Evolutionary conservation across 305 asterid genomes (phyloP), one percentile per base, ranked within the genome.

Genomic region (Rubia peregrina): DNA sequence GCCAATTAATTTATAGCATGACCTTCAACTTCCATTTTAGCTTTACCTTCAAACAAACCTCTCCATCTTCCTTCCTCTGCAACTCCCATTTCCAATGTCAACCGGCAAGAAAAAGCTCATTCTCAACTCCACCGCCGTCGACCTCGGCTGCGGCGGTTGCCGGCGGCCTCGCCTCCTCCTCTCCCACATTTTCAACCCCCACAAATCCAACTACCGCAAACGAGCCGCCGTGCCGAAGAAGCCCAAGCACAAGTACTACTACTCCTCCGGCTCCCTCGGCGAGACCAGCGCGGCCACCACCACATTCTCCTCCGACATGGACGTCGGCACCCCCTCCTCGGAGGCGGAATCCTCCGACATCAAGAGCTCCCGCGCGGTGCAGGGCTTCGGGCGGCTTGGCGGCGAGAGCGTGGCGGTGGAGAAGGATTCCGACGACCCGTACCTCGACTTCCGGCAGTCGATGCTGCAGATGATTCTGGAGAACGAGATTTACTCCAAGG

Each of bases 381-480:
- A 86, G 75, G 95, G 96, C 3, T 89, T 88, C 67, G 96, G 95
- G 2, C 76, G 80, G 53, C 78, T 89, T 55, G 89, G 86, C 21
- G 89, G 92, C 5, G 83, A 76, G 72, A 89, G 95, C 68, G 85
- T 89, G 67, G 96, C 95, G 30, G 96, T 89, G 73, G 95, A 89
- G 84, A 88, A 89, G 41, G 92, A 89, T 1, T 89, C 97, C 68
- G 90, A 88, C 71, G 96, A 90, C 74, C 97, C 96, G 0, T 90
- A 90, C 57, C 81, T 85, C 7, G 97, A 90, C 59, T 90, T 90
- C 76, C 86, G 94, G 24, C 90, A 85, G 70, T 90, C 97, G 16
- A 90, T 90, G 97, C 85, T 89, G 61, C 95, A 90, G 83, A 90
- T 90, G 97, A 90, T 90, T 44, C 78, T 90, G 10, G 95, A 89